Conservation (phyloP, 148 eudicot species). For the Chenopodium formosanum region DNA sequence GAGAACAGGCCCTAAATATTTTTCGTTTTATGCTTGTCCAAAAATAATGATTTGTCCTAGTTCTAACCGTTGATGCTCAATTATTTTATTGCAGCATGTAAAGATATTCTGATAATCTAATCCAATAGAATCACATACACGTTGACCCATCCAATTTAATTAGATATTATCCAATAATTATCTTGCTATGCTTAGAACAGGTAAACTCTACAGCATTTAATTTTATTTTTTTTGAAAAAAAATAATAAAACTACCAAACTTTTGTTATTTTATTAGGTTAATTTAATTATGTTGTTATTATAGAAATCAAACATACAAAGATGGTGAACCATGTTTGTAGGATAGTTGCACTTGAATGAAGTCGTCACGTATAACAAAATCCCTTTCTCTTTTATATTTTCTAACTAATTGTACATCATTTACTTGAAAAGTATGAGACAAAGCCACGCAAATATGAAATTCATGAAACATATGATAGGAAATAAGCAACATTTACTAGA, state of each 20-base stretch:
- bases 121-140: not conserved
- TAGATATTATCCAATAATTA: not conserved
- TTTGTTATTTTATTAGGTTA: not conserved
- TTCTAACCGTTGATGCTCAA: too few species aligned
- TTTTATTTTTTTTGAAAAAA: not conserved
- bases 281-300: not conserved
- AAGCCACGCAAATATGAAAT: not conserved
- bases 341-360: slow-evolving; percentile 6
- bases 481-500: not conserved
- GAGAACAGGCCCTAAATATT: too few species aligned
- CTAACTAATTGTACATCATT: not conserved
- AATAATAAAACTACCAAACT: not conserved
- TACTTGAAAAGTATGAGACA: not conserved
- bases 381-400: not conserved
- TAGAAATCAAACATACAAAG: slow-evolving; percentile 22
- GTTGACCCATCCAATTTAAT: not conserved
- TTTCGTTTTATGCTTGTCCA: too few species aligned
- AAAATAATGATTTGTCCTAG: too few species aligned
- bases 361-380: slow-evolving; percentile 4
- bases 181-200: slow-evolving; percentile 4
- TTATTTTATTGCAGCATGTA: too few species aligned
- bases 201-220: not conserved
- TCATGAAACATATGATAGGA: not conserved
- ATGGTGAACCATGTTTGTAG: slow-evolving; percentile 22
- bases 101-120: too few species aligned